Conservation (phyloP, 768 basidiomycete genomes). For the Thelephora aurantiotincta region DNA sequence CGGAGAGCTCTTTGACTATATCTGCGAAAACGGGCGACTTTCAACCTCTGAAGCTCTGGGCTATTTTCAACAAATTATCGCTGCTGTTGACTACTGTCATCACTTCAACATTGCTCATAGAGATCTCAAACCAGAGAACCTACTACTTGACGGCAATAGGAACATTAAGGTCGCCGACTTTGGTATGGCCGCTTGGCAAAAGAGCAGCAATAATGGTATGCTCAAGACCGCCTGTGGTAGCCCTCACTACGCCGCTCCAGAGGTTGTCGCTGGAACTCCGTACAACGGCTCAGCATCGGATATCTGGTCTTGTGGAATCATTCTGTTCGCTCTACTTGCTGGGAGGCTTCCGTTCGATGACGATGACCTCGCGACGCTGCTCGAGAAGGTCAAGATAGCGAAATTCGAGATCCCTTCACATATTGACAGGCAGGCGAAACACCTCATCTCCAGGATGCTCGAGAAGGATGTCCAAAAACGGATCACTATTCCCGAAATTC, state of each 20-base stretch:
- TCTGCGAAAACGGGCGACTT: slow-evolving; percentile 67
- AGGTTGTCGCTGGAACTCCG: slow-evolving; percentile 68
- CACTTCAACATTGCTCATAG: slow-evolving; percentile 91
- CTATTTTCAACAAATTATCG: slow-evolving; percentile 91
- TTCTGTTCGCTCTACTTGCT: slow-evolving; percentile 77
- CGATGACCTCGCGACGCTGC: slow-evolving; percentile 62
- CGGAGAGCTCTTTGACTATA: slow-evolving; percentile 89
- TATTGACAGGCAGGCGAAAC: slow-evolving; percentile 55
- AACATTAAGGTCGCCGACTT: slow-evolving; percentile 96
- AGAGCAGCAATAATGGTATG: slow-evolving; percentile 35
- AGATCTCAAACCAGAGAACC: slow-evolving; percentile 90
- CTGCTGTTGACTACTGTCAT: slow-evolving; percentile 85
- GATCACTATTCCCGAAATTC: slow-evolving; percentile 73
- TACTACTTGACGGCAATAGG: slow-evolving; percentile 67
- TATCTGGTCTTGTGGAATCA: slow-evolving; percentile 95
- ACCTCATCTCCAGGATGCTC: slow-evolving; percentile 74
- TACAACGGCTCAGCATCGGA: slow-evolving; percentile 86
- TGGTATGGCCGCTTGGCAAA: slow-evolving; percentile 94
- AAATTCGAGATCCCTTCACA: slow-evolving; percentile 59
- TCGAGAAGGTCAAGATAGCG: slow-evolving; percentile 69
- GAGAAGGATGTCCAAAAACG: slow-evolving; percentile 57
- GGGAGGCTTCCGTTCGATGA: slow-evolving; percentile 90
- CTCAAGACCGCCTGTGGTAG: slow-evolving; percentile 84
- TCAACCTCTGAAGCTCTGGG: slow-evolving; percentile 57
- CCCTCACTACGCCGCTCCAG: slow-evolving; percentile 91